A percentile compares a stretch with the other conserved stretches of the same genome.
Evolutionary conservation across 148 eudicot species (phyloP).

Genomic region (Rhododendron mucronatum): DNA sequence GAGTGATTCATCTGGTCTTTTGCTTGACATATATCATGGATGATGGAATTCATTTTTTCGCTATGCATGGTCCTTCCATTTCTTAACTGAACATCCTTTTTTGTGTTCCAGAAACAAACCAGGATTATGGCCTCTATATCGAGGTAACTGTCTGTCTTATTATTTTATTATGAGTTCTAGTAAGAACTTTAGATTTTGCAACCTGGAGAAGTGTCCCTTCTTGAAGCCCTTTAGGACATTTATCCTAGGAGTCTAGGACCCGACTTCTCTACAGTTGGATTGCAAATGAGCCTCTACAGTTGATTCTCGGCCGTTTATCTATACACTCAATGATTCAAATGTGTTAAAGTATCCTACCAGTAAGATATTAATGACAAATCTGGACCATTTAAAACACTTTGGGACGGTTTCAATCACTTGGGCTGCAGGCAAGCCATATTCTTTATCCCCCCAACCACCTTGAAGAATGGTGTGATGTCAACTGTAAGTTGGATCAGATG

Average conservation of each 20-base stretch:
- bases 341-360: background rate
- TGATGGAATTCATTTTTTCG: background rate
- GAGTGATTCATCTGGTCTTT: background rate
- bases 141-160: conserved; percentile 48
- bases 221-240: background rate
- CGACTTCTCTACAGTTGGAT: background rate
- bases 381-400: background rate
- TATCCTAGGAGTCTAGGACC: background rate
- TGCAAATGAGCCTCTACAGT: background rate
- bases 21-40: background rate
- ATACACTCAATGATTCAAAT: background rate
- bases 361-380: background rate
- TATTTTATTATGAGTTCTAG: background rate
- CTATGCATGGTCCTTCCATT: conserved; percentile 8
- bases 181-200: background rate
- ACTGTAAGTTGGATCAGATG: background rate
- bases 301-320: background rate
- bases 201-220: background rate
- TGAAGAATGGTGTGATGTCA: background rate
- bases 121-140: conserved; percentile 85
- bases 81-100: conserved; percentile 10
- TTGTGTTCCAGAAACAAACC: conserved; percentile 64
- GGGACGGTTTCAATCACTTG: background rate
- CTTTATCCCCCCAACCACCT: background rate
- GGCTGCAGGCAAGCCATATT: background rate